Base-by-base conservation (phyloP, 2,329 filamentous ascomycete genomes). In the Alternaria viburni region DNA sequence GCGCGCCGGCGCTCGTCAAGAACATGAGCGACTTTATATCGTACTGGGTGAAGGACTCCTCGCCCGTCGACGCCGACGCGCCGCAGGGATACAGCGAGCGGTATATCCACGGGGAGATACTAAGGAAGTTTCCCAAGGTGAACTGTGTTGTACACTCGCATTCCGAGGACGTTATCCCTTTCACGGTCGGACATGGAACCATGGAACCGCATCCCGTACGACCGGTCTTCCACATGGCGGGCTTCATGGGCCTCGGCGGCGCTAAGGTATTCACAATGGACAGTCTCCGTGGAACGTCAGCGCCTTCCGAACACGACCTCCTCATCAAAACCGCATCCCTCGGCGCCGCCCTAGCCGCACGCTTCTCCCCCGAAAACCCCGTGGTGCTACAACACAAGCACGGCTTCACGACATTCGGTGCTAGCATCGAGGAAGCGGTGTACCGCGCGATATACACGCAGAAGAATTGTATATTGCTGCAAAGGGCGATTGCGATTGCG, bases 1-100 rank as follows among this genome's bases (percentile, higher is more conserved):
- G 83, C 25, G 82, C 85, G 5, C 85, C 85, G 3, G 85, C 82
- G 3, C 76, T 83, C 2, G 80, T 87, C 3, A 80, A 80, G 10
- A 81, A 76, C 0, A 63, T 69, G 4, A 64, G 72, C 21, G 84
- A 87, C 67, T 73, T 87, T 4, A 80, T 86, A 30, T 79, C 83
- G 47, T 86, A 86, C 68, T 64, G 76, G 28, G 74, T 86, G 19
- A 61, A 69, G 1, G 81, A 84, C 61, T 81, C 79, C 11, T 70
- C 74, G 13, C 80, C 84, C 0, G 80, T 85, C 2, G 74, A 83
- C 43, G 66, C 79, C 0, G 70, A 73, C 36, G 75, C 80, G 0
- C 74, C 77, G 0, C 77, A 79, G 50, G 73, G 73, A 30, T 83
- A 81, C 67, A 73, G 69, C 8, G 82, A 84, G 66, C 77, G 82